A percentile compares a stretch with the other conserved stretches of the same genome.
These are phyloP conservation scores for Pseudogymnoascus sp. DNA, from an alignment of 2,329 filamentous ascomycete species.

Conservation along the genomic window DNA sequence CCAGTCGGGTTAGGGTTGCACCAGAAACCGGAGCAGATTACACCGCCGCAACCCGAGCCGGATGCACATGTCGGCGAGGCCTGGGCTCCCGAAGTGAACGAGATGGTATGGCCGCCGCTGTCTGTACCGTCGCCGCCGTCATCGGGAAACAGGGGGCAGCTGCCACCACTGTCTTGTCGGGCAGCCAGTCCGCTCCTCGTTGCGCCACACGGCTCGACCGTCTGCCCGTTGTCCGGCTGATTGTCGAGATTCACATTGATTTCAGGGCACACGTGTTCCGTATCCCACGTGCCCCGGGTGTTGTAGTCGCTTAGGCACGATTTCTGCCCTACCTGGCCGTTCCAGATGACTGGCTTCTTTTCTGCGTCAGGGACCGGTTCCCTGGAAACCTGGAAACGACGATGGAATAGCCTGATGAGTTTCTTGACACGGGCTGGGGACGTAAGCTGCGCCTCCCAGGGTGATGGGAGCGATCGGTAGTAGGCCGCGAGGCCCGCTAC, in stretches of 20 bases:
- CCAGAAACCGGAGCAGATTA: background rate
- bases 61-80: background rate
- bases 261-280: background rate
- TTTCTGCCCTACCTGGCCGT: background rate
- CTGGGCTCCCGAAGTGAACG: no score
- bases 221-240: no score
- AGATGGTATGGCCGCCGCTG: background rate
- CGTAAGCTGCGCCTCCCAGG: background rate
- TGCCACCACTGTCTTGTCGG: no score
- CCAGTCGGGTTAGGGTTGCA: background rate
- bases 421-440: background rate
- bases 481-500: background rate
- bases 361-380: background rate
- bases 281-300: background rate
- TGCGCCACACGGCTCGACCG: no score
- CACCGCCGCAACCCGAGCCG: no score
- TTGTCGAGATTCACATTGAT: background rate
- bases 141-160: no score
- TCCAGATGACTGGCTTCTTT: background rate
- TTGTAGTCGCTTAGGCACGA: background rate
- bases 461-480: background rate
- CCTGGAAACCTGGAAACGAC: background rate
- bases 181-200: no score
- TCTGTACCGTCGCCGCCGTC: no score
- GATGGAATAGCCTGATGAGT: background rate